Base-by-base conservation (phyloP, 169 alveolate genomes). In the Eimeria acervulina region DNA sequence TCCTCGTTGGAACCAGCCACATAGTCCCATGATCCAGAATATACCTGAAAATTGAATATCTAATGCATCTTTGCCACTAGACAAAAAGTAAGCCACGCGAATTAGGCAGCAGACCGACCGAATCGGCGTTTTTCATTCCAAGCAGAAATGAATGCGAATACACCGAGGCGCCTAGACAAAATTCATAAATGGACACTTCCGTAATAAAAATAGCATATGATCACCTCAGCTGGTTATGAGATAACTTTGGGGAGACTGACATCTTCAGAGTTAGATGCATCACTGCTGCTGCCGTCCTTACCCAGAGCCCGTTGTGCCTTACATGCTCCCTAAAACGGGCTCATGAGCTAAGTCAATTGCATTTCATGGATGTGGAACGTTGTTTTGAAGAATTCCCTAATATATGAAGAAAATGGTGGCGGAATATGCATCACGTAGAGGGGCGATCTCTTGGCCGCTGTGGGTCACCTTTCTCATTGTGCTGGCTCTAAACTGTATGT, bases 401-500 rank as follows among this genome's bases (percentile, higher is more conserved):
- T 19, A 78, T 15, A 26, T 44, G 63, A 6, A 7, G 40, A 40
- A 44, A 42, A 44, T 44, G 88, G 12, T 23, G 66, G 8, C 28
- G 26, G 63, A 21, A 78, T 1, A 10, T 23, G 15, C 88, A 44
- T 40, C 44, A 44, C 88, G 88, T 63, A n/a, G 63, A 40, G 13
- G 88, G 66, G 40, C 66, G 88, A 26, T 42, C 33, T n/a, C 63
- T 21, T 78, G 88, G 88, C 38, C 17, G 23, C 63, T 10, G 59
- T 44, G 42, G 88, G 42, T 42, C 88, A 28, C 88, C 66, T n/a
- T 78, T 17, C 88, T 78, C 88, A 42, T 26, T 26, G 88, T 66
- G 26, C 26, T 78, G 12, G 38, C 66, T 26, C 59, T n/a, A 12
- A 47, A 17, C 66, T 12, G 44, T 44, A 13, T 78, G 59, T 12